A percentile compares a stretch with the other conserved stretches of the same genome.
These are phyloP conservation scores for Clarkia xantiana DNA, from an alignment of 345 rosid species.

Conservation along the genomic window DNA sequence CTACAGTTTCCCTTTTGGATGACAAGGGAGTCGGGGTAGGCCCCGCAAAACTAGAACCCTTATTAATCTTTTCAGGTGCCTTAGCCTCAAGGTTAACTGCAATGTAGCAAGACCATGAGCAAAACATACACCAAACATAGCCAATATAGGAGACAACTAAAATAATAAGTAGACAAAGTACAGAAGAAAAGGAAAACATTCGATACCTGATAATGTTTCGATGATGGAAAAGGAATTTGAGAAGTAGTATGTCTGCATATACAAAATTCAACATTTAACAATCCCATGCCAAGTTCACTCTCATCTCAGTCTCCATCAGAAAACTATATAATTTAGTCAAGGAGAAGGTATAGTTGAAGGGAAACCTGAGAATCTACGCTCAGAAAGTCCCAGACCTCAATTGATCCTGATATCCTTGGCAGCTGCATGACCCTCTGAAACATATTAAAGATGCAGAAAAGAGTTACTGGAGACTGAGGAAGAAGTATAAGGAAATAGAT, in stretches of 20 bases:
- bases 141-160: slow-evolving; percentile 3
- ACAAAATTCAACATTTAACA: slow-evolving; percentile 6
- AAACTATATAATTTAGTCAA: too few relatives aligned
- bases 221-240: slow-evolving; percentile 86
- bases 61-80: slow-evolving; percentile 34
- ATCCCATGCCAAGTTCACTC: neutral
- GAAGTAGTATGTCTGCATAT: slow-evolving; percentile 84
- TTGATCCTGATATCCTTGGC: slow-evolving; percentile 84
- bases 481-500: slow-evolving; percentile 1
- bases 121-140: slow-evolving; percentile 1
- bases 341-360: too few relatives aligned
- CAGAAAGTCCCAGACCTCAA: slow-evolving; percentile 98
- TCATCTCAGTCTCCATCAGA: too few relatives aligned
- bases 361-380: slow-evolving; percentile 96
- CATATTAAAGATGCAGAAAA: slow-evolving; percentile 12
- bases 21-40: slow-evolving; percentile 21
- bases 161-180: slow-evolving; percentile 5
- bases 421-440: slow-evolving; percentile 76
- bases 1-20: slow-evolving; percentile 25
- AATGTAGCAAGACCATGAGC: slow-evolving; percentile 9
- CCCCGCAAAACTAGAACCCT: slow-evolving; percentile 24
- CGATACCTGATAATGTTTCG: slow-evolving; percentile 76
- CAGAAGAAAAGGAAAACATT: slow-evolving; percentile 9
- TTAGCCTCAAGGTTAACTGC: slow-evolving; percentile 54
- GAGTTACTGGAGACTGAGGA: neutral